These are phyloP conservation scores for Apiospora sp. DNA, from an alignment of 2,329 filamentous ascomycete species.

Conservation along the genomic window DNA sequence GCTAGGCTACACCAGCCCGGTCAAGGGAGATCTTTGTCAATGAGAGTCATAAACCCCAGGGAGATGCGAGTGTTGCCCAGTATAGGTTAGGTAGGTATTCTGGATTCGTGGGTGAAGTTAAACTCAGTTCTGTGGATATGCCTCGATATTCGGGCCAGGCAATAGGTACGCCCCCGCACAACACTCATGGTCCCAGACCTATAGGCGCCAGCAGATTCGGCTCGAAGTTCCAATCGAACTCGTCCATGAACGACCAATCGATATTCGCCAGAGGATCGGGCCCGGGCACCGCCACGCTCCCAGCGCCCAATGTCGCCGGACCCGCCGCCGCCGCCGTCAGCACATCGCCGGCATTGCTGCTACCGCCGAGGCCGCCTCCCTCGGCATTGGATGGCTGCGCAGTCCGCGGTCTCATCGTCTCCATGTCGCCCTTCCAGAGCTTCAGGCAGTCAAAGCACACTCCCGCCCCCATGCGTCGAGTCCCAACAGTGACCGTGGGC, in stretches of 20 bases:
- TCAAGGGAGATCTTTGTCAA: not conserved
- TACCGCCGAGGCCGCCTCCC: constrained; percentile 21
- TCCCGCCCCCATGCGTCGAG: constrained; percentile 57
- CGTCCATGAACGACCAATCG: constrained; percentile 45
- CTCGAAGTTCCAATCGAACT: constrained; percentile 43
- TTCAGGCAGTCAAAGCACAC: constrained; percentile 59
- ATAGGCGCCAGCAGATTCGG: constrained; percentile 30
- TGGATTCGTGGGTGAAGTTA: not conserved
- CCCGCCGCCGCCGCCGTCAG: not conserved
- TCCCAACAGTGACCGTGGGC: constrained; percentile 48
- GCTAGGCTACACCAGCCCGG: constrained; percentile 4
- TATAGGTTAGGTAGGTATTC: not conserved
- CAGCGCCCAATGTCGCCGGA: not conserved
- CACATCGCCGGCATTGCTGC: constrained; percentile 9
- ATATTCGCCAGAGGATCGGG: constrained; percentile 36
- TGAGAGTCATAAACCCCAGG: not conserved
- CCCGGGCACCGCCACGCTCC: not conserved
- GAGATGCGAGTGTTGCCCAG: not conserved
- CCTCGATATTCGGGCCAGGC: not conserved
- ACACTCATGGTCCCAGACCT: not conserved
- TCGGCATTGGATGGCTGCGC: not conserved
- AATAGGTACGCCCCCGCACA: not conserved
- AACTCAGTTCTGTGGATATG: not conserved
- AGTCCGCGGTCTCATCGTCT: constrained; percentile 26
- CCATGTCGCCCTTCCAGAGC: constrained; percentile 50